Base-by-base conservation (phyloP, 495 filamentous ascomycete genomes). In the Xylaria palmicola region DNA sequence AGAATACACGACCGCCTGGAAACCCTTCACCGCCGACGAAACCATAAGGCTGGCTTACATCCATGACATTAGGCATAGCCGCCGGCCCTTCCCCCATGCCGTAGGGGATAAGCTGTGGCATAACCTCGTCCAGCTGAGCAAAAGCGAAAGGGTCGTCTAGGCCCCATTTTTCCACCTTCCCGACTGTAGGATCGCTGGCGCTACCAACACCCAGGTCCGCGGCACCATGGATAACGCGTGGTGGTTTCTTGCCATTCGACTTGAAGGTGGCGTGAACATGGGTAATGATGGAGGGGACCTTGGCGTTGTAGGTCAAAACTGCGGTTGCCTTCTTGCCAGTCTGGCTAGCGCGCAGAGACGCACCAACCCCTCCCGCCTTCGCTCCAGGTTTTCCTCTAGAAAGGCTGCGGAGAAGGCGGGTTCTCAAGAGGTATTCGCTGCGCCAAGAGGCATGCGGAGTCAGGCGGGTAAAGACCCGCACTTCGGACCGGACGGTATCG, bases 371-470 rank as follows among this genome's bases (percentile, higher is more conserved):
- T 15, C 76, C 76, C 6, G 71, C 58, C 26, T 72, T 74, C 26
- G 77, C 72, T 8, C 78, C 80, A 1, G 86, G 81, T 34, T 96
- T 75, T 37, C 92, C 93, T 53, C 90, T 84, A 32, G 78, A 81
- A 54, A 97, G 77, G 49, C 90, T 93, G 39, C 91, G 84, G 40
- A 97, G 79, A 59, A 96, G 79, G 44, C 88, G 84, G n/a, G 91
- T 97, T 24, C 93, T 82, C 29, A 94, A 72, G 40, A 96, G 88
- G 68, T 96, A 97, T 69, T 97, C 93, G 71, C 90, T 95, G 30
- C 92, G 85, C 93, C 93, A 97, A 1, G 92, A 92, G 19, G 90
- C 88, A 43, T 90, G 76, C 12, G 86, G 81, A 29, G 89, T 93
- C 39, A 97, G 79, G 52, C 91, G 82, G 7, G 91, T 83, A 66